Percentiles rank a stretch among this genome's conserved stretches.
phyloP scores from a whole-genome alignment of 441 rosid species.

The Lepidium campestre region DNA sequence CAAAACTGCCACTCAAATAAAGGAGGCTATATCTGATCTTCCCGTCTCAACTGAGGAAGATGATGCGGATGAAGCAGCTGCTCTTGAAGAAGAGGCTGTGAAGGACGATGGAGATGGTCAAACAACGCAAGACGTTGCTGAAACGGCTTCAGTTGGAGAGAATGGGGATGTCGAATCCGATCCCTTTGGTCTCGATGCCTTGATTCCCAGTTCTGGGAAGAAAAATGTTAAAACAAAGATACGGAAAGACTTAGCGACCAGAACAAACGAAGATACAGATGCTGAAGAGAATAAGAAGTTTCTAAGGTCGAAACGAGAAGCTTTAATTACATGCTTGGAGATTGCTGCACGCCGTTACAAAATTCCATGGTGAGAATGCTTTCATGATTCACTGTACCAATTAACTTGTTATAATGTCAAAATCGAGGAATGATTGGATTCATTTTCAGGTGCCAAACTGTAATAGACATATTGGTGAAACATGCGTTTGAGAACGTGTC shows the following conservation, averaged over 20 bases:
- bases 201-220: slow-evolving; percentile 46
- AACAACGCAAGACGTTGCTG: slow-evolving; percentile 23
- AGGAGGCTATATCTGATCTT: slow-evolving; percentile 60
- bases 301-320: slow-evolving; percentile 72
- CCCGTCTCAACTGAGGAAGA: slow-evolving; percentile 72
- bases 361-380: slow-evolving; percentile 57
- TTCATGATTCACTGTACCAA: background rate
- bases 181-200: slow-evolving; percentile 89
- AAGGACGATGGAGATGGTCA: slow-evolving; percentile 29
- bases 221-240: slow-evolving; percentile 55
- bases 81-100: slow-evolving; percentile 42
- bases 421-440: slow-evolving; percentile 5
- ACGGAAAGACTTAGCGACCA: slow-evolving; percentile 39
- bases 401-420: slow-evolving; percentile 2
- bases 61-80: slow-evolving; percentile 68
- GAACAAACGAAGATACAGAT: slow-evolving; percentile 38
- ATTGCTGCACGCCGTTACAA: slow-evolving; percentile 86
- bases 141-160: slow-evolving; percentile 33
- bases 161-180: slow-evolving; percentile 49
- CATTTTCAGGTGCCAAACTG: slow-evolving; percentile 84
- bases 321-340: slow-evolving; percentile 76
- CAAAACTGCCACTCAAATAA: slow-evolving; percentile 53
- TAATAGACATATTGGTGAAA: slow-evolving; percentile 89
- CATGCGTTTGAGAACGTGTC: slow-evolving; percentile 74
- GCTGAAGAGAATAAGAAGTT: slow-evolving; percentile 57